Conservation (phyloP, 805 yeast genomes). For the Naumovozyma baii region DNA sequence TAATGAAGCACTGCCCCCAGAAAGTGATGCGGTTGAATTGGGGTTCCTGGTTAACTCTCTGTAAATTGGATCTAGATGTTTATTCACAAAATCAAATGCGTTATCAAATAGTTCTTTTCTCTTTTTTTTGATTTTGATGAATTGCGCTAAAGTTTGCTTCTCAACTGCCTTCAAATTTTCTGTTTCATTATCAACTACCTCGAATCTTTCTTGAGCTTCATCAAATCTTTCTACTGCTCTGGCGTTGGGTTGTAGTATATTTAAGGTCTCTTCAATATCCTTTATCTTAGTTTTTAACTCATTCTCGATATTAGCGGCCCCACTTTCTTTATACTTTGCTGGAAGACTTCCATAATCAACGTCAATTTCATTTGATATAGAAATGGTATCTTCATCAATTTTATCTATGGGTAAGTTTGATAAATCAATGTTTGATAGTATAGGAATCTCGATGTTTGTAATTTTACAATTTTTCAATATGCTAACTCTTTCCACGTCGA, state of each 20-base stretch:
- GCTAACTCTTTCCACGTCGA: conserved; percentile 46
- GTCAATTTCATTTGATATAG: conserved; percentile 39
- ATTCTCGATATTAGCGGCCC: conserved; percentile 21
- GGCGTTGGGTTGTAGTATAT: conserved; percentile 60
- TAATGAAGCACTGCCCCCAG: conserved; percentile 90
- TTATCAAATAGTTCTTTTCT: conserved; percentile 57
- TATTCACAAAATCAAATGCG: conserved; percentile 70
- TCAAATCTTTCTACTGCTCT: conserved; percentile 69
- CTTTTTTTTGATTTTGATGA: conserved; percentile 46
- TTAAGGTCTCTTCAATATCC: conserved; percentile 28
- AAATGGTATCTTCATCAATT: conserved; percentile 32
- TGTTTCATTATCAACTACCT: conserved; percentile 56
- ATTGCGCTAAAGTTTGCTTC: conserved; percentile 41
- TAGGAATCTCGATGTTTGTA: conserved; percentile 56
- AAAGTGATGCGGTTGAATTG: conserved; percentile 48
- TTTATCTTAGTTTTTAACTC: conserved; percentile 34
- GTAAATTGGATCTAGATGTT: conserved; percentile 63
- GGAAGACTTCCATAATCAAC: conserved; percentile 45
- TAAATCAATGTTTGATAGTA: conserved; percentile 44
- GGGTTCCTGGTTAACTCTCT: conserved; percentile 67
- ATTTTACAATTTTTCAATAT: conserved; percentile 65
- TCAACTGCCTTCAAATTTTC: conserved; percentile 53
- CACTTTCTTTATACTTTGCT: conserved; percentile 34
- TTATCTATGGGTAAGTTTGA: conserved; percentile 54
- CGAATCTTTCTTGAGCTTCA: conserved; percentile 54